Percentiles rank a stretch among this genome's conserved stretches.
Evolutionary conservation across 768 basidiomycete species (phyloP).

Genomic region (Tylopilus vinaceipallidus): DNA sequence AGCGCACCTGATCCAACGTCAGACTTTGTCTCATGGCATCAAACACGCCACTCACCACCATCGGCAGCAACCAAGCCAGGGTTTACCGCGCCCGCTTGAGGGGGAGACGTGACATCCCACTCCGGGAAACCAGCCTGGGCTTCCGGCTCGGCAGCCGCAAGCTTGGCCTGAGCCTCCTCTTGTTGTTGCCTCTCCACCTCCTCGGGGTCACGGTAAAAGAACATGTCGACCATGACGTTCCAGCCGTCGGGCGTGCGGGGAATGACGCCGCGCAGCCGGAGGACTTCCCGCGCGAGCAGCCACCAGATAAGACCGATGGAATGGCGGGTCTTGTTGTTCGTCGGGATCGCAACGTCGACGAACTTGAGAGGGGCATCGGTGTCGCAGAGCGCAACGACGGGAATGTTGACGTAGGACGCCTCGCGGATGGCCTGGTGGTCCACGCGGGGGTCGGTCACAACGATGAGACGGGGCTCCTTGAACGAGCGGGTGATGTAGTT

Average conservation of each 20-base stretch:
- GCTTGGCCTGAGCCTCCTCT: slow-evolving; percentile 87
- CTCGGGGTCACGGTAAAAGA: slow-evolving; percentile 99
- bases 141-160: slow-evolving; percentile 55
- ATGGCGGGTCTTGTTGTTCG: slow-evolving; percentile 99
- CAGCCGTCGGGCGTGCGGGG: slow-evolving; percentile 90
- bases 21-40: not conserved
- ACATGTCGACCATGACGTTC: slow-evolving; percentile 99
- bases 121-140: slow-evolving; percentile 53
- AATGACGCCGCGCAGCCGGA: slow-evolving; percentile 92
- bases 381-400: slow-evolving; percentile 98
- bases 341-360: slow-evolving; percentile 97
- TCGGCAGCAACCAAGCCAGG: slow-evolving; percentile 68
- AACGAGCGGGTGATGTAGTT: slow-evolving; percentile 99
- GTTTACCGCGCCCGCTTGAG: slow-evolving; percentile 71
- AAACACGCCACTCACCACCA: slow-evolving; percentile 39
- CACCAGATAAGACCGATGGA: slow-evolving; percentile 97
- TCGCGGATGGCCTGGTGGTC: slow-evolving; percentile 99
- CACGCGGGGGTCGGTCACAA: slow-evolving; percentile 98
- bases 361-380: slow-evolving; percentile 97
- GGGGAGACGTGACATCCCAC: slow-evolving; percentile 74
- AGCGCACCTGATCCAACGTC: slow-evolving; percentile 51
- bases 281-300: slow-evolving; percentile 95
- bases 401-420: slow-evolving; percentile 99
- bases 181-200: slow-evolving; percentile 98
- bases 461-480: slow-evolving; percentile 98